These are phyloP conservation scores for Passiflora organensis DNA, from an alignment of 345 rosid species.

Conservation along the genomic window DNA sequence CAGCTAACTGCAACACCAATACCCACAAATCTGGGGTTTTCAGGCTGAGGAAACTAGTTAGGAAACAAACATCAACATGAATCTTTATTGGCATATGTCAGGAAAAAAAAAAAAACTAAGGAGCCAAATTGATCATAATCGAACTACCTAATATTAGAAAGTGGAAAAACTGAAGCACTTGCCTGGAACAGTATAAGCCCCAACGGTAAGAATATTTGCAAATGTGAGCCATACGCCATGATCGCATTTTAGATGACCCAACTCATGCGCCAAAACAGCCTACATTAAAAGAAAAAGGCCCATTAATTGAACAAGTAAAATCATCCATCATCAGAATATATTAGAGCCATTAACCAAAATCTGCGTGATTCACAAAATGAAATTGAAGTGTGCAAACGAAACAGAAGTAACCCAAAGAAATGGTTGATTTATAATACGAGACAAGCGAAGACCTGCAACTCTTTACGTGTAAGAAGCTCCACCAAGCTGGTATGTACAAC, in stretches of 20 bases:
- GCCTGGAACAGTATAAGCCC: constrained; percentile 93
- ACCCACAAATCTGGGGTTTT: too few species aligned
- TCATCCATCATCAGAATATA: constrained; percentile 7
- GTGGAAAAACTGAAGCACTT: constrained; percentile 23
- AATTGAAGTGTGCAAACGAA: background rate
- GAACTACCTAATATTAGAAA: too few species aligned
- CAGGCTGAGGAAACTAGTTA: too few species aligned
- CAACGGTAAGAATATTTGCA: constrained; percentile 88
- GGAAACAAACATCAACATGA: too few species aligned
- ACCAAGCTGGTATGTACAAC: constrained; percentile 88
- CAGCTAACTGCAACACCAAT: too few species aligned
- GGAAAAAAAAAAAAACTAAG: too few species aligned
- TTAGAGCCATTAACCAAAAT: too few species aligned
- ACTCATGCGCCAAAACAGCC: constrained; percentile 97
- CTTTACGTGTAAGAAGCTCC: constrained; percentile 77
- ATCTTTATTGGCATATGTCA: too few species aligned
- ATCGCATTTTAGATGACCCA: constrained; percentile 95
- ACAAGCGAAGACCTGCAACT: constrained; percentile 66
- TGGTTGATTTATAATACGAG: background rate
- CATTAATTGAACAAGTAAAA: constrained; percentile 11
- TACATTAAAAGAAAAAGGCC: too few species aligned
- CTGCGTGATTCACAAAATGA: too few species aligned
- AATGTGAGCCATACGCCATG: constrained; percentile 98
- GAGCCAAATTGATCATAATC: too few species aligned
- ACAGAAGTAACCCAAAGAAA: background rate